These are phyloP conservation scores for Bothriochloa decipiens DNA, from an alignment of 176 grass and related monocot genomes.

Conservation along the genomic window DNA sequence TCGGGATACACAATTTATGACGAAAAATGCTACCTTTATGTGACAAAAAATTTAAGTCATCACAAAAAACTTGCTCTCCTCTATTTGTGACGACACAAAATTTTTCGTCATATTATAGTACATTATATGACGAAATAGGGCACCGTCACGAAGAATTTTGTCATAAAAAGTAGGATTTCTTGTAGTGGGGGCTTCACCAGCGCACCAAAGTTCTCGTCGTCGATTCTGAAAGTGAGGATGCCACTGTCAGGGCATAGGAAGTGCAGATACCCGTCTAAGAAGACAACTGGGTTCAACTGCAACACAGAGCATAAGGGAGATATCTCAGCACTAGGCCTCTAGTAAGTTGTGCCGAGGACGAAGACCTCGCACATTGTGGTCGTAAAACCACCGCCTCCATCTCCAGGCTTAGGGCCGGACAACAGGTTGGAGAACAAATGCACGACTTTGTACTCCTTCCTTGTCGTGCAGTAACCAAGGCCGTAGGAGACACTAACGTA, in stretches of 20 bases:
- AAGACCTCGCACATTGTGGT: constrained; percentile 23
- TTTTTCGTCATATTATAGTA: no score
- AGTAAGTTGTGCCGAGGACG: neutral
- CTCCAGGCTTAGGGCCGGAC: neutral
- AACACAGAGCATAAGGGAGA: neutral
- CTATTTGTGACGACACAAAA: no score
- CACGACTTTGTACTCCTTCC: constrained; percentile 16
- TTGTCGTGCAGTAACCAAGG: constrained; percentile 23
- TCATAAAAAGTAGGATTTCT: no score
- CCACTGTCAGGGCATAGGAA: neutral
- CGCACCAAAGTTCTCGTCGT: constrained; percentile 27
- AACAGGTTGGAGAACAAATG: neutral
- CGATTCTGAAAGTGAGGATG: constrained; percentile 28
- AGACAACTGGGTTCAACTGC: neutral
- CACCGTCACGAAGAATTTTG: no score
- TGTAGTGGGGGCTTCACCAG: neutral
- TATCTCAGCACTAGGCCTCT: neutral
- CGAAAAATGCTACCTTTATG: no score
- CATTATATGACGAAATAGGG: no score
- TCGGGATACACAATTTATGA: no score
- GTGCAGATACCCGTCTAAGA: constrained; percentile 25
- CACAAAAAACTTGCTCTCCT: no score
- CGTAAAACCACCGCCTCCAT: neutral
- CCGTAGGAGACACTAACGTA: constrained; percentile 14
- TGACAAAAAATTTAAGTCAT: no score